These are phyloP conservation scores for Zopfia rhizophila DNA, from an alignment of 2,329 filamentous ascomycete species.

Conservation along the genomic window DNA sequence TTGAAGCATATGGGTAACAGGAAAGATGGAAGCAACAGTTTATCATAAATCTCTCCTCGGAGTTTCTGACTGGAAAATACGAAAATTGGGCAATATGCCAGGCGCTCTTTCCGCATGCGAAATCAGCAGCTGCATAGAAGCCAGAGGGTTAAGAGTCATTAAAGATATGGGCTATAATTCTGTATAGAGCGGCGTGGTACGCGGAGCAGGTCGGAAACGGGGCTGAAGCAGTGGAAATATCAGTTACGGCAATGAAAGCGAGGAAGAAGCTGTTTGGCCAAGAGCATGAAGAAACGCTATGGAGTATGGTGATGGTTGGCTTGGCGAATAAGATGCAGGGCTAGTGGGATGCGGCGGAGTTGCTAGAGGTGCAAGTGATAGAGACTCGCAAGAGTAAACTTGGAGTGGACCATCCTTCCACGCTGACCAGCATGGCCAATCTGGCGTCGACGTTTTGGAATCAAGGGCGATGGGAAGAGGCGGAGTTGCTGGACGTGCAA, in stretches of 20 bases:
- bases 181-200: slow-evolving; percentile 24
- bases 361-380: no score
- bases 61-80: slow-evolving; percentile 18
- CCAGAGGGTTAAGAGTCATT: slow-evolving; percentile 11
- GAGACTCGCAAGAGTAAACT: slow-evolving; percentile 14
- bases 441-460: no score
- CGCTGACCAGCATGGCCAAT: slow-evolving; percentile 2
- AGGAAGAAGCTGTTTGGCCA: slow-evolving; percentile 13
- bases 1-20: slow-evolving; percentile 25
- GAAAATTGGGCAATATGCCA: slow-evolving; percentile 22
- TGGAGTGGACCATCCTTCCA: slow-evolving; percentile 10
- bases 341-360: no score
- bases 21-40: slow-evolving; percentile 16
- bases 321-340: slow-evolving; percentile 1
- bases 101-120: slow-evolving; percentile 19
- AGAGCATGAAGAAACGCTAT: slow-evolving; percentile 15
- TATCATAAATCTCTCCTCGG: slow-evolving; percentile 12
- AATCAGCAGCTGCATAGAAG: slow-evolving; percentile 8
- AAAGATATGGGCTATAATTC: slow-evolving; percentile 15
- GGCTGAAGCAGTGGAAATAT: slow-evolving; percentile 12
- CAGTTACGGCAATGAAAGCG: slow-evolving; percentile 15
- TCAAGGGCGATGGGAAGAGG: no score
- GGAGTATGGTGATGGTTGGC: slow-evolving; percentile 15
- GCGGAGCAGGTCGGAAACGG: slow-evolving; percentile 11
- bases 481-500: no score